Percentiles rank a stretch among this genome's conserved stretches.
Conservation (phyloP, 176 grass and related monocot genomes). For the Carex cristatella region DNA sequence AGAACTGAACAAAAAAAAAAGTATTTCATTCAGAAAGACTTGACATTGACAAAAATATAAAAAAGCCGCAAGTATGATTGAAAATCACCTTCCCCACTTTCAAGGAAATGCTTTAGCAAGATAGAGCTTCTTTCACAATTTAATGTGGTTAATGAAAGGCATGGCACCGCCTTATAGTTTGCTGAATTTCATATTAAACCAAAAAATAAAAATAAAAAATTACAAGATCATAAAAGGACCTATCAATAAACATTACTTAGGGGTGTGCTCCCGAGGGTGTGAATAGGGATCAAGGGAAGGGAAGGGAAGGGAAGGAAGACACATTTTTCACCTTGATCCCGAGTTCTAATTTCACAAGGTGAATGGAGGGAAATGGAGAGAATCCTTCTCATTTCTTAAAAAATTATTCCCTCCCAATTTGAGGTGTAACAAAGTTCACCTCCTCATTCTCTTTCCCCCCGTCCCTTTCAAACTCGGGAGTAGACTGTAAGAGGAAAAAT, state of each 20-base stretch:
- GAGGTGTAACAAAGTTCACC: too few relatives aligned
- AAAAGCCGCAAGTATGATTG: background rate
- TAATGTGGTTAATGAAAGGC: conserved; percentile 83
- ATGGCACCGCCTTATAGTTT: conserved; percentile 89
- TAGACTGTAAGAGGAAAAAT: background rate
- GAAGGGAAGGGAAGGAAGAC: too few relatives aligned
- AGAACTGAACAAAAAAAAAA: conserved; percentile 47
- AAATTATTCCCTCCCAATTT: too few relatives aligned
- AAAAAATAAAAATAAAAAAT: conserved; percentile 1
- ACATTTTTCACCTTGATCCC: too few relatives aligned
- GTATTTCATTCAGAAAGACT: background rate
- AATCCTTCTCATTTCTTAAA: too few relatives aligned
- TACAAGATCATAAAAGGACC: conserved; percentile 16
- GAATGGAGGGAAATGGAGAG: too few relatives aligned
- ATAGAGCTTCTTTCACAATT: conserved; percentile 82
- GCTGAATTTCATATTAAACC: conserved; percentile 44
- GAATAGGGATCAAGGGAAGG: too few relatives aligned
- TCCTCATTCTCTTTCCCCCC: too few relatives aligned
- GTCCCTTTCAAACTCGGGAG: too few relatives aligned
- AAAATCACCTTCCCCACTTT: conserved; percentile 51
- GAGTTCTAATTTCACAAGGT: too few relatives aligned
- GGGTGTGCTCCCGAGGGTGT: too few relatives aligned
- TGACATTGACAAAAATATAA: conserved; percentile 4
- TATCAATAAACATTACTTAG: background rate
- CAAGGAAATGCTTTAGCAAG: conserved; percentile 61